A percentile compares a stretch with the other conserved stretches of the same genome.
These are phyloP conservation scores for Boletus pseudopeckii DNA, from an alignment of 768 basidiomycete species.

Conservation along the genomic window DNA sequence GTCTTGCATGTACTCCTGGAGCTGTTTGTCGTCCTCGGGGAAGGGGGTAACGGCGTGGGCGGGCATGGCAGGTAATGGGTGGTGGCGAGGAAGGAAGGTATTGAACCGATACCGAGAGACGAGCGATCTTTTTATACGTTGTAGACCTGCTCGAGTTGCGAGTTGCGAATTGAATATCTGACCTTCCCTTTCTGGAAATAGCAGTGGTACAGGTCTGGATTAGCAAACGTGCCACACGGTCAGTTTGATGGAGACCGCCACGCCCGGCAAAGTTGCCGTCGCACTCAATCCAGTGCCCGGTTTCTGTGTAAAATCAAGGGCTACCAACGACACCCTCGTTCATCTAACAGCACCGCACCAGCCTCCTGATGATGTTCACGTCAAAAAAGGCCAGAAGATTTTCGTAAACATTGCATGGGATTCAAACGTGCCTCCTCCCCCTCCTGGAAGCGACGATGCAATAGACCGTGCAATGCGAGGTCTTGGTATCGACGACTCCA, in stretches of 20 bases:
- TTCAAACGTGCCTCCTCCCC: conserved; percentile 62
- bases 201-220: background rate
- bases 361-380: conserved; percentile 4
- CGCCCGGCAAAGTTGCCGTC: conserved; percentile 20
- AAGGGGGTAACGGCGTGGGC: conserved; percentile 55
- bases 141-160: background rate
- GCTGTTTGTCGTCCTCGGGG: conserved; percentile 60
- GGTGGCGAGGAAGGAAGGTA: background rate
- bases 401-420: conserved; percentile 79
- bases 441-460: conserved; percentile 53
- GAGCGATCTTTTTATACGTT: conserved; percentile 27
- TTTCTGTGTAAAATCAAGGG: conserved; percentile 66
- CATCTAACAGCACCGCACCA: conserved; percentile 11
- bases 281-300: conserved; percentile 58
- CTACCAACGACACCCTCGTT: conserved; percentile 37
- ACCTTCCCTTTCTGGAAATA: background rate
- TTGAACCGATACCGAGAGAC: background rate
- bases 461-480: conserved; percentile 59
- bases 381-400: conserved; percentile 55
- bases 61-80: conserved; percentile 7
- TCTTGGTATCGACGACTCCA: conserved; percentile 39
- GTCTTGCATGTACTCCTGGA: conserved; percentile 76
- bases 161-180: background rate
- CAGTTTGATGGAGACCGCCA: conserved; percentile 18
- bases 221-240: conserved; percentile 3